These are phyloP conservation scores for Neoscytalidium dimidiatum DNA, from an alignment of 2,329 filamentous ascomycete species.

Conservation along the genomic window DNA sequence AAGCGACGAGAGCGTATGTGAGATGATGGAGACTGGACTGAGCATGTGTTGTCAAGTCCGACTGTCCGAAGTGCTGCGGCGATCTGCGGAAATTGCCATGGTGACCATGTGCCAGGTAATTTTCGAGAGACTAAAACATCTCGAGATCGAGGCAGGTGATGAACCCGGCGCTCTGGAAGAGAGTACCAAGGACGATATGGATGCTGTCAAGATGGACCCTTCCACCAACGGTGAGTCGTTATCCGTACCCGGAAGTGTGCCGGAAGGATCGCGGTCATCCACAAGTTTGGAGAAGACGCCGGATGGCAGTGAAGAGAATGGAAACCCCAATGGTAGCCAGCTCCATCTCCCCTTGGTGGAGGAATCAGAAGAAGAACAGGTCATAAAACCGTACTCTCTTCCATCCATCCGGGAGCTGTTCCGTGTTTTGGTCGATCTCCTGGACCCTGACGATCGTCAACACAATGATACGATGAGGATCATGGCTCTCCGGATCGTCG, in stretches of 20 bases:
- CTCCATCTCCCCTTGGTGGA: slow-evolving; percentile 45
- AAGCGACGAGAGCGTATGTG: slow-evolving; percentile 97
- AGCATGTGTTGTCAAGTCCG: slow-evolving; percentile 96
- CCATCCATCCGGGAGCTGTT: slow-evolving; percentile 95
- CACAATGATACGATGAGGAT: slow-evolving; percentile 95
- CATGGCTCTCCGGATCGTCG: slow-evolving; percentile 95
- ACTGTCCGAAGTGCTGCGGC: slow-evolving; percentile 84
- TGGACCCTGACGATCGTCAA: slow-evolving; percentile 89
- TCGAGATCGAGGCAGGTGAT: slow-evolving; percentile 74
- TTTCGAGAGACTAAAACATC: slow-evolving; percentile 85
- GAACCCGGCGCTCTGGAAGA: slow-evolving; percentile 67
- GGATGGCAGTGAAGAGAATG: slow-evolving; percentile 39
- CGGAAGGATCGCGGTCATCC: slow-evolving; percentile 37
- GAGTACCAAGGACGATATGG: slow-evolving; percentile 67
- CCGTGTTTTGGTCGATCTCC: slow-evolving; percentile 85
- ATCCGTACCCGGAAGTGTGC: slow-evolving; percentile 30
- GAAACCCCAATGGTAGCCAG: slow-evolving; percentile 44
- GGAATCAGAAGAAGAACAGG: slow-evolving; percentile 47
- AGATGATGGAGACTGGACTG: slow-evolving; percentile 98
- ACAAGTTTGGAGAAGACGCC: slow-evolving; percentile 34
- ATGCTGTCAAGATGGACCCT: slow-evolving; percentile 81
- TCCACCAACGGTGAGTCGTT: slow-evolving; percentile 66
- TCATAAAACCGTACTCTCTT: slow-evolving; percentile 85
- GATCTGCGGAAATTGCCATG: slow-evolving; percentile 95
- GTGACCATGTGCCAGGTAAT: slow-evolving; percentile 99